Base-by-base conservation (phyloP, 495 filamentous ascomycete genomes). In the Oidiodendron maius region DNA sequence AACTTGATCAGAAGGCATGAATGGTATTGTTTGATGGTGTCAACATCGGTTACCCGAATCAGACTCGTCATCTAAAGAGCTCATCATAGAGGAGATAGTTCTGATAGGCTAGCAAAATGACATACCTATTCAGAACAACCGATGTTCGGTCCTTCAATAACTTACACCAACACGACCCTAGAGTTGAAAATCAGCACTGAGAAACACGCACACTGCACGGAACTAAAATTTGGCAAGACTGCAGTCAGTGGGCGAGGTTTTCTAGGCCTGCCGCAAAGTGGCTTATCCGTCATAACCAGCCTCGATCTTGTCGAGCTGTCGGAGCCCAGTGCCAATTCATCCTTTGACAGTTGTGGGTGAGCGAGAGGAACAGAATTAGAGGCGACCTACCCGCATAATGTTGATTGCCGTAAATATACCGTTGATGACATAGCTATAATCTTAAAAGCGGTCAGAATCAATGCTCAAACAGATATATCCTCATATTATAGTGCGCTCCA, bases 311-410 rank as follows among this genome's bases (percentile, higher is more conserved):
- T 50, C 21, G 34, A 55, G 46, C 51, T 65, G 73, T 97, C 91
- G 89, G 91, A 95, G 93, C 94, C 93, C 93, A 98, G 93, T 98
- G 93, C 91, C 91, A 77, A 76, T 88, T 95, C 91, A 96, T 98
- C 91, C 88, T 85, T 60, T 60, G 50, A 61, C 44, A 47, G 55
- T 53, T 17, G 25, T 43, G 25, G 42, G n/a, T n/a, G n/a, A n/a
- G 22, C 25, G 44, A 4, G 34, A 35, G 26, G 32, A 35, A 23
- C 11, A 55, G 51, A 50, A 39, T 48, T 54, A 40, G 34, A 28
- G 36, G 42, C 42, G 42, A 44, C 39, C 59, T 67, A 54, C 53
- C 53, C 46, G 52, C 40, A 10, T 9, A 40, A 25, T 13, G 3
- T 15, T 5, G 35, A 13, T 15, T 37, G 13, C n/a, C 5, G 4